Evolutionary conservation across 2,329 filamentous ascomycete species (phyloP).

Genomic region (Rhinocladiella similis): DNA sequence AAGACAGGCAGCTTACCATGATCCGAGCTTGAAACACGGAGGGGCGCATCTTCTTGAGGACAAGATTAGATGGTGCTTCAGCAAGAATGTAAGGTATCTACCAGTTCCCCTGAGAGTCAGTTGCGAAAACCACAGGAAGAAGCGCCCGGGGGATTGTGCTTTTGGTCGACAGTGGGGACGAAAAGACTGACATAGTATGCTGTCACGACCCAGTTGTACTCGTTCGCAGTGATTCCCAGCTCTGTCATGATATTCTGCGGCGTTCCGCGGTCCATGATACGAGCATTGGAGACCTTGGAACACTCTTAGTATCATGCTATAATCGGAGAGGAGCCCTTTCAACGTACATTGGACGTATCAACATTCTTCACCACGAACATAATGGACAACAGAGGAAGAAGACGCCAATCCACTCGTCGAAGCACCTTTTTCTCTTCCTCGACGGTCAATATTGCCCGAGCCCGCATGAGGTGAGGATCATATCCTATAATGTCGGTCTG

Average conservation of each 20-base stretch:
- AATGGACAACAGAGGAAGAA: conserved; percentile 43
- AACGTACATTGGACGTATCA: conserved; percentile 34
- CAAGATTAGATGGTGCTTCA: conserved; percentile 67
- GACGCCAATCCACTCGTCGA: conserved; percentile 44
- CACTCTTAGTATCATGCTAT: too few relatives aligned
- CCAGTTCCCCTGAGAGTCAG: conserved; percentile 1
- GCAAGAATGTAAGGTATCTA: conserved; percentile 73
- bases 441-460: conserved; percentile 35
- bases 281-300: conserved; percentile 35
- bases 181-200: conserved; percentile 39
- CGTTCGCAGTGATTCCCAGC: conserved; percentile 41
- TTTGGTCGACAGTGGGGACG: too few relatives aligned
- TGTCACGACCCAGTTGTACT: conserved; percentile 43
- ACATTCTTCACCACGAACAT: conserved; percentile 36
- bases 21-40: conserved; percentile 36
- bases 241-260: conserved; percentile 40
- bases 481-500: conserved; percentile 29
- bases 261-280: conserved; percentile 39
- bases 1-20: conserved; percentile 30
- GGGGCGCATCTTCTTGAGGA: conserved; percentile 70
- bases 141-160: too few relatives aligned
- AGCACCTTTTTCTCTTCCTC: conserved; percentile 49
- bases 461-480: conserved; percentile 35
- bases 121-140: too few relatives aligned
- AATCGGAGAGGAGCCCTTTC: too few relatives aligned